A percentile compares a stretch with the other conserved stretches of the same genome.
Evolutionary conservation across 352 stramenopile species (phyloP).

Genomic region (Phytophthora cactorum): DNA sequence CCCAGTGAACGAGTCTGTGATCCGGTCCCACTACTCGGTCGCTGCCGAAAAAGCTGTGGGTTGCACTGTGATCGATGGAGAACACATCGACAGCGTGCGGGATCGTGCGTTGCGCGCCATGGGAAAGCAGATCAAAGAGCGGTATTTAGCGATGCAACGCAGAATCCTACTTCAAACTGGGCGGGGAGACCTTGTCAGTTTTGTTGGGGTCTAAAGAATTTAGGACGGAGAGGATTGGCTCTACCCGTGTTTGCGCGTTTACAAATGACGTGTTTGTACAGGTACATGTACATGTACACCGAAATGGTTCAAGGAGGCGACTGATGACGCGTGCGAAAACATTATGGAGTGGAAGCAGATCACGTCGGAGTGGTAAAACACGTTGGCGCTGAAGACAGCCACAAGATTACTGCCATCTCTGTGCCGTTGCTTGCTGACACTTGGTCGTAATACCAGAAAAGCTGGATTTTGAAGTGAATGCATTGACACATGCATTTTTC

Average conservation of each 20-base stretch:
- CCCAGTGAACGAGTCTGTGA: conserved; percentile 10
- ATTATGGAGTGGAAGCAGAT: background rate
- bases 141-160: conserved; percentile 24
- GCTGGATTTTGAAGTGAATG: background rate
- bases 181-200: conserved; percentile 11
- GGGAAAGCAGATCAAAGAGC: conserved; percentile 17
- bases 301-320: too few species aligned
- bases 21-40: conserved; percentile 19
- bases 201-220: conserved; percentile 2
- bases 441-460: conserved; percentile 1
- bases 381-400: background rate
- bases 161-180: conserved; percentile 12
- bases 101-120: conserved; percentile 10
- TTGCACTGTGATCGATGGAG: conserved; percentile 16
- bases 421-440: background rate
- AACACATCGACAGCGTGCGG: conserved; percentile 16
- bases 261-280: background rate
- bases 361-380: background rate
- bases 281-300: too few species aligned
- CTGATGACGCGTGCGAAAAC: background rate
- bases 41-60: conserved; percentile 20
- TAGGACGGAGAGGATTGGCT: background rate
- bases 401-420: background rate
- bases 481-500: background rate
- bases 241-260: background rate